Evolutionary conservation across 495 filamentous ascomycete species (phyloP), one percentile per base, ranked within the genome.

Genomic region (Aspergillus wentii): DNA sequence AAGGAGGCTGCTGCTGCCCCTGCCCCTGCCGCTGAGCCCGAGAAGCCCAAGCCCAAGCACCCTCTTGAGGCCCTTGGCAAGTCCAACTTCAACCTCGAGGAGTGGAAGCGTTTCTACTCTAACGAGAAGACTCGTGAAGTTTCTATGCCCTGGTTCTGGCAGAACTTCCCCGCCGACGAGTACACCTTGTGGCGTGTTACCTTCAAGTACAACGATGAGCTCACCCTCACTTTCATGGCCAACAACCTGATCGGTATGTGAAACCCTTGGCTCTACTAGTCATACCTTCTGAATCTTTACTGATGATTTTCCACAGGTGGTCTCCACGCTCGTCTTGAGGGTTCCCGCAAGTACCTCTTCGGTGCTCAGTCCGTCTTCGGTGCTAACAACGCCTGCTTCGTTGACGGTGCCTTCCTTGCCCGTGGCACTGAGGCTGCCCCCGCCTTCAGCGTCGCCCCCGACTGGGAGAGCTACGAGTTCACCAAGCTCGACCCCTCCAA

Each of bases 91-190:
- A 70, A 79, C 45, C 77, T 97, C 38, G 92, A 99, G 57, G 92
- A 99, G 59, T 94, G 83, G 86, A 99, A 99, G 83, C 88, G 90
- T 54, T 80, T 85, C 64, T 99, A 96, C 83, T 97, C 94, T 55
- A 99, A 99, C 79, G 74, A 84, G 48, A 91, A 97, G 31, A 90
- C 86, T 40, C 87, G 85, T 30, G 52, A 71, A 44, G 81, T 71
- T 28, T 87, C 90, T 49, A 67, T 97, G 49, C 89, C 91, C 58
- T 99, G 90, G 86, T 97, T 99, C 80, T 99, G 90, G 90, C 79
- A 95, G 73, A 83, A 94, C 58, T 79, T 77, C 68, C 90, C 89
- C 43, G 76, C 90, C 56, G 83, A 86, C 38, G 94, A 97, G 69
- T 97, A 92, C 78, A 94, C 88, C 25, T 66, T 99, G 52, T 99